These are phyloP conservation scores for Hypoxylon sp. DNA, from an alignment of 2,329 filamentous ascomycete species.

Conservation along the genomic window DNA sequence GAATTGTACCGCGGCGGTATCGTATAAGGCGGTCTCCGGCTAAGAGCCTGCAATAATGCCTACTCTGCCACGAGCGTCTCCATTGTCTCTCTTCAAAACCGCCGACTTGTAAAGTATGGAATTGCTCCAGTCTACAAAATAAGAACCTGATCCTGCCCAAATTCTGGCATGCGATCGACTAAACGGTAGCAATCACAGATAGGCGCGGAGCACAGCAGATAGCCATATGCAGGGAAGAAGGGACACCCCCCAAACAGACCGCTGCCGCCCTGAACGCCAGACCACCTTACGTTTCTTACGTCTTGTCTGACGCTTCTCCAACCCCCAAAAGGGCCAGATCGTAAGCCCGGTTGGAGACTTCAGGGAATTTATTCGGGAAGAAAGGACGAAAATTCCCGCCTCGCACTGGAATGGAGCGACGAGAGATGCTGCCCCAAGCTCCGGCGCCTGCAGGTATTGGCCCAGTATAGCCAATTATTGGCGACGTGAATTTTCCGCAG, in stretches of 20 bases:
- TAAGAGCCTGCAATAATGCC: slow-evolving; percentile 24
- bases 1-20: slow-evolving; percentile 24
- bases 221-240: slow-evolving; percentile 17
- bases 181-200: slow-evolving; percentile 32
- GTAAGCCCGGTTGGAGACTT: slow-evolving; percentile 19
- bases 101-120: slow-evolving; percentile 19
- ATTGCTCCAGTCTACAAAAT: slow-evolving; percentile 14
- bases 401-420: slow-evolving; percentile 14
- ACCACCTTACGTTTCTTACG: slow-evolving; percentile 20
- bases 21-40: slow-evolving; percentile 24
- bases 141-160: slow-evolving; percentile 17
- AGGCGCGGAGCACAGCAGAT: slow-evolving; percentile 38
- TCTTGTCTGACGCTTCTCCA: slow-evolving; percentile 17
- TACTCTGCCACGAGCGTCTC: slow-evolving; percentile 22
- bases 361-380: slow-evolving; percentile 22
- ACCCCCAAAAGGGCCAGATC: slow-evolving; percentile 4
- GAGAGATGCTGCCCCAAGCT: not conserved
- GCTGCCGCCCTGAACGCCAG: slow-evolving; percentile 26
- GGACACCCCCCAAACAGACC: slow-evolving; percentile 16
- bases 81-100: slow-evolving; percentile 18
- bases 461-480: slow-evolving; percentile 40
- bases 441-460: slow-evolving; percentile 21
- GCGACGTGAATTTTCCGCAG: slow-evolving; percentile 38
- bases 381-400: slow-evolving; percentile 30
- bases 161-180: slow-evolving; percentile 33